Evolutionary conservation across 2,329 filamentous ascomycete genomes (phyloP), one percentile per base, ranked within the genome.

Genomic region (Incumbomyces lentus): DNA sequence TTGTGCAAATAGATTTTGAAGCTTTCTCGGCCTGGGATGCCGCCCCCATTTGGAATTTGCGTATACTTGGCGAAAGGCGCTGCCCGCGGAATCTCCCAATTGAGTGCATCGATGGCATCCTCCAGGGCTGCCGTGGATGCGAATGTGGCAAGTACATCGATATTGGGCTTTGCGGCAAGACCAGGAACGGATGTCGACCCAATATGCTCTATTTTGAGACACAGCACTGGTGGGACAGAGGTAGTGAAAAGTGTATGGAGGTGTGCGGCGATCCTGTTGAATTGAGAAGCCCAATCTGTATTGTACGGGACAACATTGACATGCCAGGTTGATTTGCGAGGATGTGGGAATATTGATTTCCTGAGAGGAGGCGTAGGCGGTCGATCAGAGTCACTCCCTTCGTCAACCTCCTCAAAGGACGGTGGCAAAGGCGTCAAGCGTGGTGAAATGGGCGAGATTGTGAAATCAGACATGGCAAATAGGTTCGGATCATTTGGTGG

Each of bases 61-160:
- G 43, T 49, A 40, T 58, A 57, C 46, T 54, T 46, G 17, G 47
- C 52, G 22, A 49, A 49, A 14, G 54, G 53, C 18, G 45, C 39
- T 11, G 46, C 19, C 84, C 40, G 83, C 67, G 0, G 84, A 88
- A 55, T 88, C 30, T 55, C 52, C 46, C 50, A 52, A 30, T 47
- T 41, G 2, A 58, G 46, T 3, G 55, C 55, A 29, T 54, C 49
- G 29, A 47, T 35, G 5, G 53, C 50, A 3, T 29, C 18, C 3
- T 37, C 37, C n/a, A 44, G 50, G 31, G 50, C 49, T 7, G 43
- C 37, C 2, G 41, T 18, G n/a, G 35, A 32, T 3, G 46, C 43
- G 29, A 58, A 50, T 12, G 50, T 42, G 42, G 57, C 52, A 14
- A 52, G 46, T 32, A 57, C 52, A 38, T 58, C 55, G 31, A 58